phyloP scores from a whole-genome alignment of 225 moss, liverwort and hornwort genomes.

The Bryum argenteum region DNA sequence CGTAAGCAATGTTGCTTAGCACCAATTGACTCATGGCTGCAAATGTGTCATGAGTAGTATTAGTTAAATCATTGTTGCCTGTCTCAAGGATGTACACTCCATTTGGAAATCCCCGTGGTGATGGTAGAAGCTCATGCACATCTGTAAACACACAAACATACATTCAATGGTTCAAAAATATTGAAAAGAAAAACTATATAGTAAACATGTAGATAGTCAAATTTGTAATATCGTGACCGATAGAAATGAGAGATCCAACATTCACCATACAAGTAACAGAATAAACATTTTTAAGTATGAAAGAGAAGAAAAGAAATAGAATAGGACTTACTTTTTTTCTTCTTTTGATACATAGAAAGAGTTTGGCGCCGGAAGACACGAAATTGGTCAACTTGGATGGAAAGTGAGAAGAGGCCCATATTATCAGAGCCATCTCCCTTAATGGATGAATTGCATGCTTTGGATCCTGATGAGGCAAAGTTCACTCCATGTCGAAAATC shows the following conservation, averaged over 20 bases:
- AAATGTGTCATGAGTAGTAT: accelerated
- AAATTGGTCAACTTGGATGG: constrained; percentile 47
- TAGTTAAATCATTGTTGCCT: constrained; percentile 57
- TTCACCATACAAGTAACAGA: too few relatives aligned
- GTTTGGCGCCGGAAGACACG: constrained; percentile 15
- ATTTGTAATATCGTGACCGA: too few relatives aligned
- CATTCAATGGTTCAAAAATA: too few relatives aligned
- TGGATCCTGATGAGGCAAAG: constrained; percentile 47
- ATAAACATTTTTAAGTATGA: too few relatives aligned
- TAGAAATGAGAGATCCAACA: too few relatives aligned
- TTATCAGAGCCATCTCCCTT: not conserved
- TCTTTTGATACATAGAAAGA: not conserved
- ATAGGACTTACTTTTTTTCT: not conserved
- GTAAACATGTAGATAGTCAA: too few relatives aligned
- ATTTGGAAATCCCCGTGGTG: constrained; percentile 20
- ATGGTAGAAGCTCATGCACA: not conserved
- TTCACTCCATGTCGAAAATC: constrained; percentile 35
- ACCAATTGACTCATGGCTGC: constrained; percentile 12
- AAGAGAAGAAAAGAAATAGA: not conserved
- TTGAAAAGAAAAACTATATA: too few relatives aligned
- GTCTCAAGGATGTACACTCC: constrained; percentile 50
- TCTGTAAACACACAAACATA: not conserved
- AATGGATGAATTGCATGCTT: constrained; percentile 5
- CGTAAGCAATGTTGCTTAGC: constrained; percentile 17
- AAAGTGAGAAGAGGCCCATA: constrained; percentile 20